phyloP scores from a whole-genome alignment of 1,284 basidiomycete genomes.

The Cutaneotrichosporon cyanovorans region DNA sequence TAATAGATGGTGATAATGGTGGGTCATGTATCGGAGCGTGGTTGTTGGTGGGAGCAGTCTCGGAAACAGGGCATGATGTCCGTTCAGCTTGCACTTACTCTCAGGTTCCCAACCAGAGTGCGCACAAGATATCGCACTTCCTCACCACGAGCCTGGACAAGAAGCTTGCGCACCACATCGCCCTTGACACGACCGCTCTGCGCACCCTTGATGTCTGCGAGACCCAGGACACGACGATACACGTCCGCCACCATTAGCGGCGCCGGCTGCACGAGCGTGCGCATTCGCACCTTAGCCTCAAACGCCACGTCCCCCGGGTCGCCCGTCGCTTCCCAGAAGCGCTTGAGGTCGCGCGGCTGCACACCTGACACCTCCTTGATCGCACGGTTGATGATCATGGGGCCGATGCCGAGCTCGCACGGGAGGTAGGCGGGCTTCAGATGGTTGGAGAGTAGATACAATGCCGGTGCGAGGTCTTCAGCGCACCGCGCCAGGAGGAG shows the following conservation, averaged over 20 bases:
- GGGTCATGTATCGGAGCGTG: background rate
- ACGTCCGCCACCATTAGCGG: slow-evolving; percentile 60
- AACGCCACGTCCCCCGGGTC: slow-evolving; percentile 77
- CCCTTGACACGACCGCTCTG: slow-evolving; percentile 71
- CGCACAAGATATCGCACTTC: slow-evolving; percentile 78
- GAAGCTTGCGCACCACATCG: slow-evolving; percentile 68
- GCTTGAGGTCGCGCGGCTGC: slow-evolving; percentile 59
- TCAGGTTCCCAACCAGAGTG: slow-evolving; percentile 70
- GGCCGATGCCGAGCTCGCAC: slow-evolving; percentile 68
- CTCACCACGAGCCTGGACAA: slow-evolving; percentile 77
- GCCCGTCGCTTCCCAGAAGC: slow-evolving; percentile 51
- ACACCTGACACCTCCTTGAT: slow-evolving; percentile 77
- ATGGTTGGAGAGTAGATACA: slow-evolving; percentile 85
- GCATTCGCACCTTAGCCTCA: slow-evolving; percentile 67
- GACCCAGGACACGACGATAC: slow-evolving; percentile 59
- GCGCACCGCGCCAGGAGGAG: slow-evolving; percentile 63
- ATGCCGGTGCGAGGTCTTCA: slow-evolving; percentile 62
- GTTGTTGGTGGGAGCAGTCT: too few relatives aligned
- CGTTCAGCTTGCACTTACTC: slow-evolving; percentile 52
- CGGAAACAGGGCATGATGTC: slow-evolving; percentile 56
- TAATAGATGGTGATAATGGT: background rate
- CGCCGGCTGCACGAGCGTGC: slow-evolving; percentile 66
- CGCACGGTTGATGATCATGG: slow-evolving; percentile 67
- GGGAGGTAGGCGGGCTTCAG: slow-evolving; percentile 69
- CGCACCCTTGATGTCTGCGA: slow-evolving; percentile 61